A percentile compares a stretch with the other conserved stretches of the same genome.
These are phyloP conservation scores for Colletotrichum sp. DNA, from an alignment of 2,329 filamentous ascomycete species.

Conservation along the genomic window DNA sequence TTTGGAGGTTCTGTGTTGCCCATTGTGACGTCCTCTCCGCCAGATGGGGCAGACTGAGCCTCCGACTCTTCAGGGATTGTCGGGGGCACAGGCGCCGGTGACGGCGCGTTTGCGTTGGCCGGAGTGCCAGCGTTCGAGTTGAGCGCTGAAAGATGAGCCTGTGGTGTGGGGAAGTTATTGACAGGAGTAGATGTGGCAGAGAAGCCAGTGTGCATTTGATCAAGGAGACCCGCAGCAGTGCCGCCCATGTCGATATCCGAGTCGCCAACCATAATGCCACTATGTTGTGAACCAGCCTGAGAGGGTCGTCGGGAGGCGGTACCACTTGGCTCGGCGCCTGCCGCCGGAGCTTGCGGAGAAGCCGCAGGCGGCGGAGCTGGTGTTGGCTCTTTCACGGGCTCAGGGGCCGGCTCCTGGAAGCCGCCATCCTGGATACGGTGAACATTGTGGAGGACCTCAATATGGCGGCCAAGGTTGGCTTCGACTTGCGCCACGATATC, in stretches of 20 bases:
- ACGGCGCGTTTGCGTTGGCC: conserved; percentile 48
- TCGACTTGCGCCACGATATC: conserved; percentile 80
- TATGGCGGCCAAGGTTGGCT: conserved; percentile 67
- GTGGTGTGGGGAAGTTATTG: conserved; percentile 65
- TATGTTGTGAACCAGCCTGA: conserved; percentile 59
- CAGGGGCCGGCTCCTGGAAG: conserved; percentile 64
- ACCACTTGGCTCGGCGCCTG: conserved; percentile 24
- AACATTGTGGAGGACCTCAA: conserved; percentile 67
- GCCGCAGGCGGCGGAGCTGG: conserved; percentile 22
- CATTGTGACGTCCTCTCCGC: conserved; percentile 50
- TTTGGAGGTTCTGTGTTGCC: conserved; percentile 50
- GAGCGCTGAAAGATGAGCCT: conserved; percentile 58
- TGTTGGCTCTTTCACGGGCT: conserved; percentile 37
- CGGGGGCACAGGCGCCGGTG: conserved; percentile 42
- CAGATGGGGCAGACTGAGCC: conserved; percentile 8
- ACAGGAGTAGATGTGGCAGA: conserved; percentile 64
- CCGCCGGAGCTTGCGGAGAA: conserved; percentile 18
- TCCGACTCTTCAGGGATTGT: conserved; percentile 26
- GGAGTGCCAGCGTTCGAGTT: conserved; percentile 65
- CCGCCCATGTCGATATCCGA: conserved; percentile 69
- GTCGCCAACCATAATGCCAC: conserved; percentile 61
- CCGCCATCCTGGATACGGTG: conserved; percentile 80
- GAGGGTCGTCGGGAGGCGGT: conserved; percentile 56
- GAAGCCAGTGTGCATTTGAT: conserved; percentile 69
- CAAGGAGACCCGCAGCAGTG: conserved; percentile 67